phyloP scores from a whole-genome alignment of 148 eudicot species.

The Drosera capensis region DNA sequence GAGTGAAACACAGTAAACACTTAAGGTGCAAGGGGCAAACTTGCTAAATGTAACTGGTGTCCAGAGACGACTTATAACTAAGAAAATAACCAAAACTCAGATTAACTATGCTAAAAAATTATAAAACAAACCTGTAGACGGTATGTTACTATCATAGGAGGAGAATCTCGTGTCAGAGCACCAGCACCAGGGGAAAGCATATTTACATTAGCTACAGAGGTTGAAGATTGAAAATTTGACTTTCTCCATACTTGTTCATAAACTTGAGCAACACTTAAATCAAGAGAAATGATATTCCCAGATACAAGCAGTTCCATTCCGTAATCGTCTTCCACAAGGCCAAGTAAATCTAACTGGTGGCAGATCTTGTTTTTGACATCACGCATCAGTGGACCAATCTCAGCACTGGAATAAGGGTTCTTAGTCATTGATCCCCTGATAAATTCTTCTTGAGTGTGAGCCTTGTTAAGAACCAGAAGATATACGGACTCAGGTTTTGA shows the following conservation, averaged over 20 bases:
- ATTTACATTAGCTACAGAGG: slow-evolving; percentile 29
- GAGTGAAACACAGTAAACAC: too few species aligned
- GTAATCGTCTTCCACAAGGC: slow-evolving; percentile 89
- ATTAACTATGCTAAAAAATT: not conserved
- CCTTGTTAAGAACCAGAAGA: slow-evolving; percentile 80
- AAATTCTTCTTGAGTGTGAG: slow-evolving; percentile 98
- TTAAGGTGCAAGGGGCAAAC: too few species aligned
- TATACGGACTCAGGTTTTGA: slow-evolving; percentile 91
- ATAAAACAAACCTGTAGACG: slow-evolving; percentile 77
- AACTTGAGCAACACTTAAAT: slow-evolving; percentile 78
- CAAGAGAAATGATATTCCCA: slow-evolving; percentile 95
- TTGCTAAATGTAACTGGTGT: too few species aligned
- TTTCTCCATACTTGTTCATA: slow-evolving; percentile 98
- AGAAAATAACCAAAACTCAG: not conserved
- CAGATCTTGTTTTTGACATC: slow-evolving; percentile 98
- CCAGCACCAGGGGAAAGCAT: slow-evolving; percentile 41
- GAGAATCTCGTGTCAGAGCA: slow-evolving; percentile 56
- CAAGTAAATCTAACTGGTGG: slow-evolving; percentile 83
- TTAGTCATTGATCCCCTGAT: slow-evolving; percentile 98
- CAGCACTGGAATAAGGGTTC: slow-evolving; percentile 95
- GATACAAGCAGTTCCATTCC: slow-evolving; percentile 97
- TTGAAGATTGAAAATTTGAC: slow-evolving; percentile 60
- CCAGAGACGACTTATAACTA: too few species aligned
- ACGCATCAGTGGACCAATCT: slow-evolving; percentile 98
- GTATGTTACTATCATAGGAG: slow-evolving; percentile 96